These are phyloP conservation scores for Rhizopus microsporus DNA, from an alignment of 371 early-diverging fungal species.

Conservation along the genomic window DNA sequence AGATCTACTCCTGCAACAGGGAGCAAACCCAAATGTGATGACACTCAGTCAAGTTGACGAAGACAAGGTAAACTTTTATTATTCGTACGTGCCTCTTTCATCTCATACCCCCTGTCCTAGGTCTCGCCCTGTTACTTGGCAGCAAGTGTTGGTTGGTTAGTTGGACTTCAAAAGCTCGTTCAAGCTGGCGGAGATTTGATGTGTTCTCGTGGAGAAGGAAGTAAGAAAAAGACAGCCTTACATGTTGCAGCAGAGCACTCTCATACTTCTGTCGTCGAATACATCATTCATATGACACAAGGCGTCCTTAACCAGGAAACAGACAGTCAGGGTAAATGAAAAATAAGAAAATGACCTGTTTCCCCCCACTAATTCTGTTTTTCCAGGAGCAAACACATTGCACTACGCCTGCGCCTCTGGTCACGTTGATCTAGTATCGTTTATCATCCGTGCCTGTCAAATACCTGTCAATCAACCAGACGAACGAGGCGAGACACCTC, in stretches of 20 bases:
- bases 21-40: constrained; percentile 45
- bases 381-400: constrained; percentile 40
- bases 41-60: constrained; percentile 38
- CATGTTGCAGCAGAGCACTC: constrained; percentile 47
- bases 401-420: constrained; percentile 50
- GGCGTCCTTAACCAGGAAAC: constrained; percentile 38
- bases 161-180: constrained; percentile 40
- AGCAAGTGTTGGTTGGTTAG: constrained; percentile 43
- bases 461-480: constrained; percentile 29
- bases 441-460: constrained; percentile 29
- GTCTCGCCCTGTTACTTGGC: constrained; percentile 50
- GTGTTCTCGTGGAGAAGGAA: constrained; percentile 41
- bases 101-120: constrained; percentile 11
- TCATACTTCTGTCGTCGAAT: constrained; percentile 40
- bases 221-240: constrained; percentile 40
- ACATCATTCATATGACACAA: constrained; percentile 39
- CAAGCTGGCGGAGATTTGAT: constrained; percentile 45
- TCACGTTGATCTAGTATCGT: constrained; percentile 38
- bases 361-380: background rate
- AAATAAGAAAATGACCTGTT: background rate
- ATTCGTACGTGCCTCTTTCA: background rate
- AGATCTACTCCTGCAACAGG: constrained; percentile 43
- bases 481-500: constrained; percentile 30
- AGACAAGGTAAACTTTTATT: constrained; percentile 33
- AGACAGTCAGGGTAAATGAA: constrained; percentile 33